Base-by-base conservation (phyloP, 495 filamentous ascomycete genomes). In the Clavariopsis aquatica region DNA sequence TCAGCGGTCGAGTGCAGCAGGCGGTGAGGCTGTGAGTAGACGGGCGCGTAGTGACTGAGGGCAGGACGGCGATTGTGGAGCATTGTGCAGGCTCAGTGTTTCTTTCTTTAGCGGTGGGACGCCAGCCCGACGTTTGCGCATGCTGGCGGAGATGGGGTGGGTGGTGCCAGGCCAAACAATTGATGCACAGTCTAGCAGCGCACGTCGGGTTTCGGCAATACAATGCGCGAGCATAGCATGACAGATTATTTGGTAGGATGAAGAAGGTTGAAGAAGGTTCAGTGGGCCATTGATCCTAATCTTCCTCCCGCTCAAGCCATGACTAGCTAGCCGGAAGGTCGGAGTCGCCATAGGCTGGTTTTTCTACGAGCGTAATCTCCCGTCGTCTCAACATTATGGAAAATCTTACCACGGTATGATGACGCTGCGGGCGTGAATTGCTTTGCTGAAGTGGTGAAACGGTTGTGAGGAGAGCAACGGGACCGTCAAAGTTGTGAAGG, bases 21-120 rank as follows among this genome's bases (percentile, higher is more conserved):
- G 52, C 60, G 49, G 28, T 22, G 60, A 64, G 60, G 60, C 60
- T 64, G 60, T 62, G 57, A 49, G 4, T 34, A 20, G 23, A 41
- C 59, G 52, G 61, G 61, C 61, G 61, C 61, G 61, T 64, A 64
- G 60, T 31, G 52, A 43, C 9, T 4, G 29, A 22, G 17, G 9
- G 10, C 5, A 22, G 29, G 2, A 34, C 3, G 10, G 23, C 12
- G 19, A 34, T 51, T 28, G 57, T 60, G 43, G 24, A 31, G 19
- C 20, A 15, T 13, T 15, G 29, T 31, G 51, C 24, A 57, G 24
- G 36, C 20, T 29, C 23, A 5, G 8, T 41, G 29, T 20, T 23
- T 38, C 36, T 57, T 41, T 38, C 36, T 57, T 49, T 36, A 15
- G 23, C 26, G 29, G 1, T 60, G n/a, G 41, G 6, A n/a, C 45